phyloP scores from a whole-genome alignment of 139 green algal species.

The Eudorina sp. region DNA sequence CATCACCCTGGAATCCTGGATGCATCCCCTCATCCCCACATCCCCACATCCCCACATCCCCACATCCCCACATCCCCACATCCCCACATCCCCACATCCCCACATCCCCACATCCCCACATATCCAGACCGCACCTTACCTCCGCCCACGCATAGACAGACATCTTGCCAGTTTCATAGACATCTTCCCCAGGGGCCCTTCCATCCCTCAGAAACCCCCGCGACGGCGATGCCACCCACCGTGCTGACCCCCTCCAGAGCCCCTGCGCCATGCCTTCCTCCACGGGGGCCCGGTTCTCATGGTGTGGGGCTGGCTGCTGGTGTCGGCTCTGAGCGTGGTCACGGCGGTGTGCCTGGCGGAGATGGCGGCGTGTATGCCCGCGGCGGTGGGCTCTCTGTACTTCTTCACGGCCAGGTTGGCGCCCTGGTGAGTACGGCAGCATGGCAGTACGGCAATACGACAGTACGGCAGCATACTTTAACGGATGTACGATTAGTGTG shows the following conservation, averaged over 20 bases:
- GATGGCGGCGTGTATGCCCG: slow-evolving; percentile 28
- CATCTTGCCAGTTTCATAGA: too few relatives aligned
- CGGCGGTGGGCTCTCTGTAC: slow-evolving; percentile 10
- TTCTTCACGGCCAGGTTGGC: slow-evolving; percentile 18
- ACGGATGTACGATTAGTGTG: too few relatives aligned
- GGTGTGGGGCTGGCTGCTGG: not conserved
- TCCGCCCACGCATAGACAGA: too few relatives aligned
- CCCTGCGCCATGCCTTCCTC: not conserved
- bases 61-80: too few relatives aligned
- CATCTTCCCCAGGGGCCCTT: too few relatives aligned
- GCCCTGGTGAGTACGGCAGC: slow-evolving; percentile 26
- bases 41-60: not conserved
- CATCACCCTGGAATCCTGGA: not conserved
- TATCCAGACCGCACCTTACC: too few relatives aligned
- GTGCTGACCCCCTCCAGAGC: not conserved
- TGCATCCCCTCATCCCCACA: not conserved
- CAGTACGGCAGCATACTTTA: too few relatives aligned
- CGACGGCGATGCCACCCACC: too few relatives aligned
- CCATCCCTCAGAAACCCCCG: too few relatives aligned
- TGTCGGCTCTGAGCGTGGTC: not conserved
- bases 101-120: too few relatives aligned
- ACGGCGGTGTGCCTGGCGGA: slow-evolving; percentile 16
- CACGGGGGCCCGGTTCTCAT: not conserved
- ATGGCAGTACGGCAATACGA: too few relatives aligned
- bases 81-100: not conserved